phyloP scores from a whole-genome alignment of 2,329 filamentous ascomycete species.

The Colletotrichum brevisporum region DNA sequence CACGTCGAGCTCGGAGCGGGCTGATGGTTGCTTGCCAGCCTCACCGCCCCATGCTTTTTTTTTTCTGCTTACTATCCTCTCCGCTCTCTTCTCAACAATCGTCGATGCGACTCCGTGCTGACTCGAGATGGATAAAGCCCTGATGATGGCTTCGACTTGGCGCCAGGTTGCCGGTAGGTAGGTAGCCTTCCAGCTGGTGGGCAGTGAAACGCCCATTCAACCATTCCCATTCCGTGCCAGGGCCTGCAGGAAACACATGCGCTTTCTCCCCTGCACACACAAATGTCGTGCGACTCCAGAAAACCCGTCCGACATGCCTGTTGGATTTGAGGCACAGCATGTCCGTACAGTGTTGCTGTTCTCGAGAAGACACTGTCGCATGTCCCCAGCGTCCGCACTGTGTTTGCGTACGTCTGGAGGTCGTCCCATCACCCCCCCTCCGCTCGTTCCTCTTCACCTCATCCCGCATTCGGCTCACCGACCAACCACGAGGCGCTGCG shows the following conservation, averaged over 20 bases:
- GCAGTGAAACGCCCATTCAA: slow-evolving; percentile 11
- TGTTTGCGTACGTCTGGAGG: slow-evolving; percentile 18
- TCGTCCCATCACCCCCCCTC: slow-evolving; percentile 7
- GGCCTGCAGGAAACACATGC: slow-evolving; percentile 17
- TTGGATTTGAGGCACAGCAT: neutral
- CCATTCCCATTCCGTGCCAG: neutral
- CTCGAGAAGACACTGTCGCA: neutral
- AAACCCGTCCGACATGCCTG: neutral
- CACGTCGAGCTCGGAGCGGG: neutral
- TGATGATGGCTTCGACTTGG: slow-evolving; percentile 17
- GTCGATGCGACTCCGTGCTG: slow-evolving; percentile 16
- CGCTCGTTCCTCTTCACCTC: slow-evolving; percentile 18
- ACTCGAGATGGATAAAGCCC: slow-evolving; percentile 14
- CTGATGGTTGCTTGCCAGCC: slow-evolving; percentile 19
- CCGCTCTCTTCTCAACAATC: neutral
- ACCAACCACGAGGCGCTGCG: too few species aligned
- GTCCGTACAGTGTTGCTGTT: slow-evolving; percentile 7
- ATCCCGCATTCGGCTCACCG: slow-evolving; percentile 23
- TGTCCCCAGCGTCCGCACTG: slow-evolving; percentile 6
- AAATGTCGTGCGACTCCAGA: slow-evolving; percentile 30
- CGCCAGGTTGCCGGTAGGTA: neutral
- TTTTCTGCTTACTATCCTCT: neutral
- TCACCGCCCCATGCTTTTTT: slow-evolving; percentile 23
- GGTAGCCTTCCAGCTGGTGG: neutral
- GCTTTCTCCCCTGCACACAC: slow-evolving; percentile 25